Evolutionary conservation across 2,329 filamentous ascomycete species (phyloP).

Genomic region (Bimuria novae-zelandiae): DNA sequence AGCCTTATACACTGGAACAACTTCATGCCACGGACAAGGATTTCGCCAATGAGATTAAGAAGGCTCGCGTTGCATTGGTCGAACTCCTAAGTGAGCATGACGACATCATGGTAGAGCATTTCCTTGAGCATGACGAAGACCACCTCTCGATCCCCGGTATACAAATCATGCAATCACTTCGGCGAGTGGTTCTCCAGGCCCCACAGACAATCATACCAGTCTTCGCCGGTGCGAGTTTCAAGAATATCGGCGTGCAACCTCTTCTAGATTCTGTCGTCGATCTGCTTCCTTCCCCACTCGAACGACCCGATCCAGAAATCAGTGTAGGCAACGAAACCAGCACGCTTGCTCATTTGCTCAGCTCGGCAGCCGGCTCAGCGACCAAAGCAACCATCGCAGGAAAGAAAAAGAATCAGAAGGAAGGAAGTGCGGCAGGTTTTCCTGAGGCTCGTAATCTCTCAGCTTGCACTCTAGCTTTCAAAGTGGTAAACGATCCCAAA

Average conservation of each 20-base stretch:
- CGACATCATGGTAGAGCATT: constrained; percentile 81
- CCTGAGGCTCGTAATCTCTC: constrained; percentile 64
- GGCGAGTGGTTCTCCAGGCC: constrained; percentile 69
- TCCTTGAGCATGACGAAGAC: constrained; percentile 77
- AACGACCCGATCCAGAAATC: constrained; percentile 79
- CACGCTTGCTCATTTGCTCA: constrained; percentile 55
- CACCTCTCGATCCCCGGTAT: constrained; percentile 67
- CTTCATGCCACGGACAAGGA: constrained; percentile 54
- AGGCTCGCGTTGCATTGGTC: constrained; percentile 76
- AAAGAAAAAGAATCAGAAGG: constrained; percentile 21
- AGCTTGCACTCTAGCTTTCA: constrained; percentile 77
- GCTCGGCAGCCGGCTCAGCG: constrained; percentile 40
- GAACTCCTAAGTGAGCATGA: constrained; percentile 89
- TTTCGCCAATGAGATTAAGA: constrained; percentile 69
- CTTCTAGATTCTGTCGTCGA: constrained; percentile 87
- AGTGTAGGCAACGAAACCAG: constrained; percentile 64
- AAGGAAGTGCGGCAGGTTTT: constrained; percentile 18
- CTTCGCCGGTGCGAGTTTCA: constrained; percentile 89
- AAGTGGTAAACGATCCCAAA: constrained; percentile 86
- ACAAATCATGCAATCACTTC: constrained; percentile 73
- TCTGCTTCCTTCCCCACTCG: constrained; percentile 79
- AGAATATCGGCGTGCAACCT: constrained; percentile 91
- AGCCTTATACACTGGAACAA: constrained; percentile 61
- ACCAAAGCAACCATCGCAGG: constrained; percentile 19
- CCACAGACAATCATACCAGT: constrained; percentile 79